Conservation (phyloP, 306 rosid species). For the Fragaria vesca region DNA sequence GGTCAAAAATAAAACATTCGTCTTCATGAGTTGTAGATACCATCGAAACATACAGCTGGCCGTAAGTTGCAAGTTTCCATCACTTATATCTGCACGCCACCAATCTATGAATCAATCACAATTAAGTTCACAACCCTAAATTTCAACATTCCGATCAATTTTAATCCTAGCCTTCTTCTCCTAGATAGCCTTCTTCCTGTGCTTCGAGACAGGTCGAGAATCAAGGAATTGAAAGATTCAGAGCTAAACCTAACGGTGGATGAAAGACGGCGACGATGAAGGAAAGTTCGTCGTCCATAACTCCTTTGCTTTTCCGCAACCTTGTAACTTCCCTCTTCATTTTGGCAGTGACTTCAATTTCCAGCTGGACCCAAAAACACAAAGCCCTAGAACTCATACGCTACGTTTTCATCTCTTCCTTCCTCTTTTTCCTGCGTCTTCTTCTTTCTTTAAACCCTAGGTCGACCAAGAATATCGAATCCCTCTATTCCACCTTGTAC, state of each 20-base stretch:
- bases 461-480: neutral
- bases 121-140: too few relatives aligned
- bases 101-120: neutral
- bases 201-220: neutral
- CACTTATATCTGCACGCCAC: neutral
- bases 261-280: slow-evolving; percentile 18
- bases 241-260: neutral
- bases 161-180: too few relatives aligned
- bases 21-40: neutral
- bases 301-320: slow-evolving; percentile 39
- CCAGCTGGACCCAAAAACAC: slow-evolving; percentile 32
- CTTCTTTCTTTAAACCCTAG: slow-evolving; percentile 37
- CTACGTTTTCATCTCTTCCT: slow-evolving; percentile 25
- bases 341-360: slow-evolving; percentile 4
- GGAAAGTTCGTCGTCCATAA: slow-evolving; percentile 32
- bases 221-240: too few relatives aligned
- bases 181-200: too few relatives aligned
- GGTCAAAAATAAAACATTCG: neutral
- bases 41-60: neutral
- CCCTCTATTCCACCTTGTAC: neutral
- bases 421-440: slow-evolving; percentile 49
- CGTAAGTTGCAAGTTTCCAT: too few relatives aligned
- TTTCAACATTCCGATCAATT: neutral
- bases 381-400: slow-evolving; percentile 50
- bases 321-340: too few relatives aligned